These are phyloP conservation scores for Ogataea methanolica DNA, from an alignment of 805 yeast species.

Conservation along the genomic window DNA sequence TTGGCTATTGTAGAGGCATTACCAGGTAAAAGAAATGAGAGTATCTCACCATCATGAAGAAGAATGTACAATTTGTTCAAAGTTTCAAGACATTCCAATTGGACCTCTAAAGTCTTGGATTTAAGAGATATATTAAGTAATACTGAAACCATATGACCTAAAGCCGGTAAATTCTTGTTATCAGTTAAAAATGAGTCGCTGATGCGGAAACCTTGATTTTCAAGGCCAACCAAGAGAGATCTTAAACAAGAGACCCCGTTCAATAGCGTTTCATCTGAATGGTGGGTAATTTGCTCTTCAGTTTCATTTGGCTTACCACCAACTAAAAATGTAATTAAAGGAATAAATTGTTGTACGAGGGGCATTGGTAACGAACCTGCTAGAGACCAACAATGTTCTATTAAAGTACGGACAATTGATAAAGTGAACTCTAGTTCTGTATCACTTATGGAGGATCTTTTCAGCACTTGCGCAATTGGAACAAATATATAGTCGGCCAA, in stretches of 20 bases:
- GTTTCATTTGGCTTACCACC: conserved; percentile 40
- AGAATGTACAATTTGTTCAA: conserved; percentile 32
- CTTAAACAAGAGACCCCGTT: conserved; percentile 33
- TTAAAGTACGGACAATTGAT: conserved; percentile 39
- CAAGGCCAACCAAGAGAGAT: conserved; percentile 29
- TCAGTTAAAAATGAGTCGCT: conserved; percentile 26
- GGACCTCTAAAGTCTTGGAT: conserved; percentile 26
- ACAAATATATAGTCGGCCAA: conserved; percentile 61
- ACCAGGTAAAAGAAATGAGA: conserved; percentile 49
- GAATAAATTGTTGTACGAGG: conserved; percentile 41
- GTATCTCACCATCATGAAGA: conserved; percentile 41
- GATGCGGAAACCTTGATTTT: conserved; percentile 23
- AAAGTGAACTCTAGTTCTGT: conserved; percentile 42
- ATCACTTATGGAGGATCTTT: conserved; percentile 41
- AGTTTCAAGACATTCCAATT: conserved; percentile 30
- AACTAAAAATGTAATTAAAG: conserved; percentile 41
- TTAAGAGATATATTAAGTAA: conserved; percentile 32
- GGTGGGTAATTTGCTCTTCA: conserved; percentile 18
- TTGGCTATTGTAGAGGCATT: conserved; percentile 42
- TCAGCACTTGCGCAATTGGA: conserved; percentile 52
- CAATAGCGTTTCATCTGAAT: conserved; percentile 33
- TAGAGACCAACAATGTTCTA: conserved; percentile 43
- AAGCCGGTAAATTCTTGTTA: conserved; percentile 34
- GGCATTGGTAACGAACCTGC: conserved; percentile 32
- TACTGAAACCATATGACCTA: conserved; percentile 45